Evolutionary conservation across 768 basidiomycete genomes (phyloP), one percentile per base, ranked within the genome.

Genomic region (Boletus edulis): DNA sequence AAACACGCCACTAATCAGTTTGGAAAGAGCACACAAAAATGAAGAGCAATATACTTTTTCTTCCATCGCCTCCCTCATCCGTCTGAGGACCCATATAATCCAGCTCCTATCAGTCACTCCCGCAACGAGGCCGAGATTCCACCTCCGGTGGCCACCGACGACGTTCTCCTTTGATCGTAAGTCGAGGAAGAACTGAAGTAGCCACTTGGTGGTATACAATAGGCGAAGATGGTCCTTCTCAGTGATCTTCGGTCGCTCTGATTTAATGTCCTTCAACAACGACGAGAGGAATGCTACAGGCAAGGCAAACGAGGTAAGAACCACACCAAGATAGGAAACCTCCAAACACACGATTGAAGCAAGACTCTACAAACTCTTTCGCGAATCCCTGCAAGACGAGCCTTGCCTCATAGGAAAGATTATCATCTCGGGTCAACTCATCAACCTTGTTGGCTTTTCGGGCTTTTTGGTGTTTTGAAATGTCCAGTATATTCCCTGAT

Each of bases 211-310:
- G 40, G 97, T 81, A 68, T 83, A 92, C 40, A 98, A 78, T 24
- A 97, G 77, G 8, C 97, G 86, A 52, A 95, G 81, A 65, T 95
- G 88, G 68, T 98, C 97, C 62, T 94, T 92, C 66, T 97, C 94
- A n/a, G 87, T 87, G 58, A 99, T 85, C 72, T 95, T 94, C 51
- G 88, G 80, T 43, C 94, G 81, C 72, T 98, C 92, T 56, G 91
- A 90, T 55, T 88, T 85, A 69, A 99, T 98, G 67, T 98, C 97
- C 72, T 89, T 95, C 57, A 98, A 76, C 34, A 98, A 76, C 4
- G 84, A 84, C 15, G 83, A 74, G 46, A 98, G 81, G 73, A 98
- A 95, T n/a, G 84, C 94, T 97, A 67, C n/a, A 31, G 31, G 18
- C 35, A 50, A 57, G 34, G 51, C 8, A 45, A 48, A 54, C 54